Base-by-base conservation (phyloP, 768 basidiomycete genomes). In the Rhizopogon salebrosus region DNA sequence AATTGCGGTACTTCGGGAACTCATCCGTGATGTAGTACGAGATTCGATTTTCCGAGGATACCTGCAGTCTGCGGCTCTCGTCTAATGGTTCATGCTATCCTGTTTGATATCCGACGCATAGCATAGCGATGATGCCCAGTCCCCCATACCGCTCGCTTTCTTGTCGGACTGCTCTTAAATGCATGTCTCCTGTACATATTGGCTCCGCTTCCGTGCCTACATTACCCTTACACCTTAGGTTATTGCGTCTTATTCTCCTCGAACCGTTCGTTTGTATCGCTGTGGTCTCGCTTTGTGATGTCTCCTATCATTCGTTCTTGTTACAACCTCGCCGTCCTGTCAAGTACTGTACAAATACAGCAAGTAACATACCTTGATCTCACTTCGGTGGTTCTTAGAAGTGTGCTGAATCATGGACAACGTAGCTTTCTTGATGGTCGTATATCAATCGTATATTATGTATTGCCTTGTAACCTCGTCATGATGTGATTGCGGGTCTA, bases 21-120 rank as follows among this genome's bases (percentile, higher is more conserved):
- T 56, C 18, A 56, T 41, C 50, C 52, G 54, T 20, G 26, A 31
- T 60, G 29, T 39, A 87, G 85, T 87, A 7, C 83, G 84, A 24
- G 85, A 87, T 61, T 86, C 85, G 34, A 87, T 87, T 54, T 86
- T 87, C 74, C 75, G 85, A 62, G 85, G 84, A 49, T 87, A 87
- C 62, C 72, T 87, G 23, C 81, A 86, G 64, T 86, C 84, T 3
- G 84, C 85, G 49, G 83, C 84, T 10, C 75, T 86, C 49, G 85
- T 87, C 43, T 86, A 64, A 79, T 56, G 10, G 31, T 26, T 43
- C 37, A 18, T 22, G 26, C 37, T 39, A 26, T 43, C 18, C 3
- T 39, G 22, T 29, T 38, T 29, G 18, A 43, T 53, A 24, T 50
- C 42, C 34, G n/a, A 41, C 2, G 14, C 31, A 27, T 16, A 3